phyloP scores from a whole-genome alignment of 495 filamentous ascomycete genomes.

The Durotheca rogersii region DNA sequence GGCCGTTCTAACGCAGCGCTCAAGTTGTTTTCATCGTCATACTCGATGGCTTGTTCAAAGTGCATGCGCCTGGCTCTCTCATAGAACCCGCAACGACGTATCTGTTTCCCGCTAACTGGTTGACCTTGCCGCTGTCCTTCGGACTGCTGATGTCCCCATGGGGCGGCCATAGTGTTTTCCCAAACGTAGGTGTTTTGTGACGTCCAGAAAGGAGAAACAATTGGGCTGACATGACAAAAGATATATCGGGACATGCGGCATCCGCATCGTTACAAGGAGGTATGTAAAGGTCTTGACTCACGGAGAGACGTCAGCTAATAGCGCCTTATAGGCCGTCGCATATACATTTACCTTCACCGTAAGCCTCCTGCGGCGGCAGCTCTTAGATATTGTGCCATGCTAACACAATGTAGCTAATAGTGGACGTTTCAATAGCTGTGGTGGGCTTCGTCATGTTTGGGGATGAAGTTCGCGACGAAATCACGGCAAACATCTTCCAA shows the following conservation, averaged over 20 bases:
- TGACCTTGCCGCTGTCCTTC: constrained; percentile 85
- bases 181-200: constrained; percentile 54
- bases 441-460: constrained; percentile 93
- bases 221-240: constrained; percentile 23
- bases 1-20: constrained; percentile 12
- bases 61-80: constrained; percentile 77
- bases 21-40: constrained; percentile 78
- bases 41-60: constrained; percentile 82
- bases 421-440: constrained; percentile 79
- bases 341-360: constrained; percentile 90
- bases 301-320: not conserved
- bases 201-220: not conserved
- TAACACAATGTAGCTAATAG: constrained; percentile 56
- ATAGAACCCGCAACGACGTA: constrained; percentile 76
- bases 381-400: constrained; percentile 14
- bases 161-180: constrained; percentile 94
- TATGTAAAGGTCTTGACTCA: constrained; percentile 1
- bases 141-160: constrained; percentile 96
- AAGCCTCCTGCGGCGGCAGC: constrained; percentile 33
- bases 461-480: constrained; percentile 76
- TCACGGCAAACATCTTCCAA: constrained; percentile 83
- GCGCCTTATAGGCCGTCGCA: constrained; percentile 58
- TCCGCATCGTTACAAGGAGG: constrained; percentile 71
- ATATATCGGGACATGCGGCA: constrained; percentile 99
- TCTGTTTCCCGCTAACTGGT: constrained; percentile 82